phyloP scores from a whole-genome alignment of 2,329 filamentous ascomycete genomes.

The Fusarium sacchari region DNA sequence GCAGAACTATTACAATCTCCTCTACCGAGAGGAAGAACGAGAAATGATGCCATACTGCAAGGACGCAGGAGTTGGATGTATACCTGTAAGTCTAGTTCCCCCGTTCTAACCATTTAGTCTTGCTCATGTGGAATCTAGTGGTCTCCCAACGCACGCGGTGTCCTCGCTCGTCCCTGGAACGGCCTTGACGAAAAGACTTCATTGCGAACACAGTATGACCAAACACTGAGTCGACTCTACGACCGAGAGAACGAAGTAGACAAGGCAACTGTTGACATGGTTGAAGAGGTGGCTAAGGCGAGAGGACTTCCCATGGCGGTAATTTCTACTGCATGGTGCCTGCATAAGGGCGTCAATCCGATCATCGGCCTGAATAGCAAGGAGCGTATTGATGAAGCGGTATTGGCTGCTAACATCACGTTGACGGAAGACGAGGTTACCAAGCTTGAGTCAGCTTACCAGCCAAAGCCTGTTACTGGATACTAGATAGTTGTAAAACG shows the following conservation, averaged over 20 bases:
- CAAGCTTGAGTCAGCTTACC: not conserved
- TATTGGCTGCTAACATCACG: not conserved
- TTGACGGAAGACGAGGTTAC: not conserved
- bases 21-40: slow-evolving; percentile 68
- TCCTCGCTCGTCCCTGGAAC: not conserved
- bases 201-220: not conserved
- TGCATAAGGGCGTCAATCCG: not conserved
- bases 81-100: not conserved
- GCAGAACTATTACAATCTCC: slow-evolving; percentile 65
- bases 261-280: not conserved
- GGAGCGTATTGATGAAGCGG: not conserved
- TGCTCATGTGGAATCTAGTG: not conserved
- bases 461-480: not conserved
- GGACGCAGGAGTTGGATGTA: not conserved
- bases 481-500: rapidly evolving
- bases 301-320: not conserved
- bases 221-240: not conserved
- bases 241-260: not conserved
- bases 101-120: rapidly evolving
- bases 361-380: not conserved
- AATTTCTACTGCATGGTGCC: not conserved
- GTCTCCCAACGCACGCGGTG: not conserved
- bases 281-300: not conserved
- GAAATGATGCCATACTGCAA: slow-evolving; percentile 52
- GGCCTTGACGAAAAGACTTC: not conserved